A percentile compares a stretch with the other conserved stretches of the same genome.
Evolutionary conservation across 495 filamentous ascomycete genomes (phyloP).

Genomic region (Umbilicaria muhlenbergii): DNA sequence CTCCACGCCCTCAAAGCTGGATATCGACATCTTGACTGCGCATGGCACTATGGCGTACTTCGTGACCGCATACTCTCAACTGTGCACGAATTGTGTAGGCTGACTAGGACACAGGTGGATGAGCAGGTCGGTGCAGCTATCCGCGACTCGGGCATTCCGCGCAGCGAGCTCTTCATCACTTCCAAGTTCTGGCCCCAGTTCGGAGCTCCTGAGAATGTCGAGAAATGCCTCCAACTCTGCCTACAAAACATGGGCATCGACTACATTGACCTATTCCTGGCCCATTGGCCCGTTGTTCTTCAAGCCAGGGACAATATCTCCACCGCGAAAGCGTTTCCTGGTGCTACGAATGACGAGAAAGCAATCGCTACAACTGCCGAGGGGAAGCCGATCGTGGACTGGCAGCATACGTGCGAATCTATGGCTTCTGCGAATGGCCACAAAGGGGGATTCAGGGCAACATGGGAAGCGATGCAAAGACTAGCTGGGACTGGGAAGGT

Average conservation of each 20-base stretch:
- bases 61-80: not conserved
- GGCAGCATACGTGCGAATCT: not conserved
- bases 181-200: constrained; percentile 51
- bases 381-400: constrained; percentile 2
- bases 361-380: not conserved
- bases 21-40: constrained; percentile 58
- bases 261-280: constrained; percentile 75
- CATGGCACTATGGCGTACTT: constrained; percentile 45
- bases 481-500: constrained; percentile 52
- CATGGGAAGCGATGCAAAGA: constrained; percentile 51
- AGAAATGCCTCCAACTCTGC: constrained; percentile 52
- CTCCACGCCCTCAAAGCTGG: constrained; percentile 34
- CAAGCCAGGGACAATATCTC: constrained; percentile 16
- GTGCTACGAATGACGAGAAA: constrained; percentile 3
- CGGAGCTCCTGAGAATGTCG: constrained; percentile 19
- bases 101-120: constrained; percentile 25
- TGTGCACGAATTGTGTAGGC: not conserved
- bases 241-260: constrained; percentile 53
- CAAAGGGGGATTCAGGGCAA: constrained; percentile 1
- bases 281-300: constrained; percentile 58
- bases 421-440: not conserved
- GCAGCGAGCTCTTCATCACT: constrained; percentile 53
- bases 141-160: constrained; percentile 37
- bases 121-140: constrained; percentile 44
- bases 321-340: constrained; percentile 1